A percentile compares a stretch with the other conserved stretches of the same genome.
Conservation (phyloP, 345 rosid genomes). For the Iberis pinnata region DNA sequence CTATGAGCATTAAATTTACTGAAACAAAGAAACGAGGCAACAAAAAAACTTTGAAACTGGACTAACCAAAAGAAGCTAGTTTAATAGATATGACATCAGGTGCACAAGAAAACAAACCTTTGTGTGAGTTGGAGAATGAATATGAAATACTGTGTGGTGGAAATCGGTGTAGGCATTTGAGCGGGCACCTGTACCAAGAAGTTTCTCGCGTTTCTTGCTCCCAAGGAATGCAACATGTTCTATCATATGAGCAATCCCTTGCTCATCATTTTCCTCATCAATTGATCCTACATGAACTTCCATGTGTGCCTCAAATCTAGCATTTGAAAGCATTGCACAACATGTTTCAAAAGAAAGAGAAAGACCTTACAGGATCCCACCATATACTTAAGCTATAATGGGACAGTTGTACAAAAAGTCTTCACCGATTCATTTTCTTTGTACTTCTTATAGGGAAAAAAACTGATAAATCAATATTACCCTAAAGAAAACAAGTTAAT, state of each 20-base stretch:
- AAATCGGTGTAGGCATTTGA: constrained; percentile 99
- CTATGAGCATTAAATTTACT: background rate
- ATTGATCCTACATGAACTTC: constrained; percentile 98
- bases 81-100: background rate
- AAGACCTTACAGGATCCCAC: constrained; percentile 11
- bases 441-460: background rate
- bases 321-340: constrained; percentile 20
- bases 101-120: constrained; percentile 53
- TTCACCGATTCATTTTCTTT: background rate
- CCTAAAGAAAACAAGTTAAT: background rate
- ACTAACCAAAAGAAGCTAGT: background rate
- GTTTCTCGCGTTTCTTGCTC: constrained; percentile 97
- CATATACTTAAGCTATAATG: constrained; percentile 1
- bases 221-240: constrained; percentile 98
- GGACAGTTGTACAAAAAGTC: background rate
- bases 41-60: constrained; percentile 1
- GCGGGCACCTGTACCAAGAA: constrained; percentile 96
- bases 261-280: constrained; percentile 98
- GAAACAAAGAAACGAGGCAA: constrained; percentile 2
- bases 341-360: constrained; percentile 4
- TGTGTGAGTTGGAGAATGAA: constrained; percentile 82
- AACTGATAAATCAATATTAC: background rate
- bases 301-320: constrained; percentile 98
- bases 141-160: constrained; percentile 98
- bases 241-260: constrained; percentile 99